Evolutionary conservation across 2,329 filamentous ascomycete genomes (phyloP), one percentile per base, ranked within the genome.

Genomic region (Thelonectria blattea): DNA sequence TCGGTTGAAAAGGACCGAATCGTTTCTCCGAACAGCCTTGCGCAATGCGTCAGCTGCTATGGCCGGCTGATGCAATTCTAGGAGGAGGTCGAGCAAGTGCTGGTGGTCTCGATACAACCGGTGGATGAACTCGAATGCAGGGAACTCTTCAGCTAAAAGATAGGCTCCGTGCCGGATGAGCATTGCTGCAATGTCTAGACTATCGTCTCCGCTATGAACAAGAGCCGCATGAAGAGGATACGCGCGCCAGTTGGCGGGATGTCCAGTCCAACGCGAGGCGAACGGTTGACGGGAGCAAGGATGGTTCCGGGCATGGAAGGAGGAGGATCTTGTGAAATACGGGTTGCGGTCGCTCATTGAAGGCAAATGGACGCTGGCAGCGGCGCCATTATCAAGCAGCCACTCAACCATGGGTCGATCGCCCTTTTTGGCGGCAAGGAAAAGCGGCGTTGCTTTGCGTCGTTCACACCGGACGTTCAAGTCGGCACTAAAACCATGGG

Each of bases 321-420:
- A 7, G 22, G 2, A 30, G 5, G 4, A 10, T 7, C 27, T 9
- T 7, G 4, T 30, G 27, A 9, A 30, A 30, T 30, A 2, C 27
- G 27, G 27, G 8, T 30, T 4, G 27, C 27, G 9, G 27, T 6
- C 5, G 8, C 27, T 3, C 43, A 15, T 30, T 15, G 63, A 45
- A 5, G 41, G 24, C 11, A 61, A 30, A 18, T 64, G 46, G n/a
- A 55, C 48, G 14, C 58, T 22, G 3, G 55, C 65, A 6, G 39
- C 34, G 3, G 55, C 65, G 6, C 43, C 34, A 10, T 52, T 47
- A 4, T 60, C 42, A 11, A 64, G 48, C 24, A 68, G 37, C 11
- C 53, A 68, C 15, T 64, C 61, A 10, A 61, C 2, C n/a, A 63
- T 47, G 11, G 53, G 56, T 2, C 52, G 43, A 59, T 68, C 51